phyloP scores from a whole-genome alignment of 441 rosid species.

The Brassica balearica region DNA sequence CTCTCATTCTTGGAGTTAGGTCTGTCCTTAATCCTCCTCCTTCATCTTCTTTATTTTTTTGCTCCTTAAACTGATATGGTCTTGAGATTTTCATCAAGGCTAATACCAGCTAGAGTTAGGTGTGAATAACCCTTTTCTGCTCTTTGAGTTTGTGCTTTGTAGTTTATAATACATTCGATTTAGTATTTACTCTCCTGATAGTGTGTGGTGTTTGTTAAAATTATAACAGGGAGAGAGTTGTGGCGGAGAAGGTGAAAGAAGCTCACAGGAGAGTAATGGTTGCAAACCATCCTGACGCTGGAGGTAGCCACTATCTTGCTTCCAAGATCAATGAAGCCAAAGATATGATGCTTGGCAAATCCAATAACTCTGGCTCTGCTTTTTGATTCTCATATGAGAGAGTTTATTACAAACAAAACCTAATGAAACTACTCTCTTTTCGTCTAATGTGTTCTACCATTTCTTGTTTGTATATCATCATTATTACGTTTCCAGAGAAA shows the following conservation, averaged over 20 bases:
- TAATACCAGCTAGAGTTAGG: neutral
- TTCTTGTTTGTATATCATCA: slow-evolving; percentile 35
- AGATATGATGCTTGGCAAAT: slow-evolving; percentile 51
- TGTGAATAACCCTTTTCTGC: neutral
- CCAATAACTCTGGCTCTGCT: slow-evolving; percentile 42
- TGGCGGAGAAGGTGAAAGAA: slow-evolving; percentile 45
- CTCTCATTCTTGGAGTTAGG: slow-evolving; percentile 79
- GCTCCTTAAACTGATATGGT: slow-evolving; percentile 4
- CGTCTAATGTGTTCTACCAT: neutral
- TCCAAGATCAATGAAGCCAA: slow-evolving; percentile 58
- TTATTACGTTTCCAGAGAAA: slow-evolving; percentile 17
- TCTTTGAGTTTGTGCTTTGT: too few species aligned
- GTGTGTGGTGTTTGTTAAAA: slow-evolving; percentile 3
- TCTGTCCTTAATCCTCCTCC: slow-evolving; percentile 28
- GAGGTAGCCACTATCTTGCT: slow-evolving; percentile 54
- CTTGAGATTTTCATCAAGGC: neutral
- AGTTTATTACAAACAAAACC: neutral
- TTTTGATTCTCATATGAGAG: slow-evolving; percentile 32
- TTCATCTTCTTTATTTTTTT: neutral
- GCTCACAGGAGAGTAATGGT: slow-evolving; percentile 52
- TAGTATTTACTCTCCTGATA: neutral
- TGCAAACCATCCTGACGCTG: slow-evolving; percentile 49
- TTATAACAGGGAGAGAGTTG: slow-evolving; percentile 44
- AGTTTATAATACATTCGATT: too few species aligned
- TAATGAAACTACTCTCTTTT: neutral